Evolutionary conservation across 805 yeast genomes (phyloP), one percentile per base, ranked within the genome.

Genomic region (Hemisphaericaspora nanyangensis): DNA sequence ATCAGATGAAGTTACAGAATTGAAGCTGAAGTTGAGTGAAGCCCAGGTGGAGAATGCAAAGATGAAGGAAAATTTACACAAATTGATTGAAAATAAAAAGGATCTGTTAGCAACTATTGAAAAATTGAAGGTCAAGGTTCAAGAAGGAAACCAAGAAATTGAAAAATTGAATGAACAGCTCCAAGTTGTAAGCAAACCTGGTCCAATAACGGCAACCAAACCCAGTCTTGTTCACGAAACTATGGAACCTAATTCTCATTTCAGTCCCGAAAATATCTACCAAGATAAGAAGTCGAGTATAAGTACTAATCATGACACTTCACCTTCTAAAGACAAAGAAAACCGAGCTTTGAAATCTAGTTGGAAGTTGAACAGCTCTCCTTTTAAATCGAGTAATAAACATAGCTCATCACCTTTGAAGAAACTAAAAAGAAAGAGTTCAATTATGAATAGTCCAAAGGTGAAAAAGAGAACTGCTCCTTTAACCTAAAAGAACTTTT

Each of bases 201-300:
- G n/a, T n/a, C n/a, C n/a, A n/a, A n/a, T n/a, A n/a, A n/a, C n/a
- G n/a, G n/a, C n/a, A n/a, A n/a, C n/a, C n/a, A n/a, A n/a, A n/a
- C n/a, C n/a, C n/a, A n/a, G n/a, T n/a, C n/a, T n/a, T n/a, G n/a
- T n/a, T n/a, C n/a, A n/a, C n/a, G n/a, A n/a, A n/a, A n/a, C n/a
- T n/a, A n/a, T n/a, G n/a, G n/a, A n/a, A n/a, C n/a, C n/a, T n/a
- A n/a, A 29, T 16, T 16, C 31, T 29, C n/a, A 10, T 12, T 37
- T 37, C 22, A 37, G 31, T 12, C 30, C 41, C 12, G 41, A 38
- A 27, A 33, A 38, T 20, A 38, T 38, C 2, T 38, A 33, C 17
- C 37, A 38, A 22, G 34, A 31, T 18, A 11, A n/a, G 5, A 19
- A 16, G 12, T 13, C 17, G 11, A 19, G 11, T n/a, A 25, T n/a